Percentiles rank a stretch among this genome's conserved stretches.
These are phyloP conservation scores for Termitomyces sp. DNA, from an alignment of 768 basidiomycete genomes.

Conservation along the genomic window DNA sequence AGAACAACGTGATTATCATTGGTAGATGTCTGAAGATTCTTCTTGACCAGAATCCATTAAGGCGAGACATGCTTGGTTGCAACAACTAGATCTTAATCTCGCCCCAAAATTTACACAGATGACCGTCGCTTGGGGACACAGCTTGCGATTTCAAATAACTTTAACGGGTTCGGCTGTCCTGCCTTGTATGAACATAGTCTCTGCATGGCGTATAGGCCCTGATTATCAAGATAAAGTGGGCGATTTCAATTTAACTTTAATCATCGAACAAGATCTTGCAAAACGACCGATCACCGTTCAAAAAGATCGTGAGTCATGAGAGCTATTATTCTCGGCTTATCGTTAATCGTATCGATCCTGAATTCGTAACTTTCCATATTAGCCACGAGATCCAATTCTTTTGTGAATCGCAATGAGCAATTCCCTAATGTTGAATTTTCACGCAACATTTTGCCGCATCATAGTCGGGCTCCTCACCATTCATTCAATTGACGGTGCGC, in stretches of 20 bases:
- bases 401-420: background rate
- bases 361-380: background rate
- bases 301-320: too few relatives aligned
- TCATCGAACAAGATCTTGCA: too few relatives aligned
- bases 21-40: background rate
- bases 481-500: too few relatives aligned
- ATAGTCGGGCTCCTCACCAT: background rate
- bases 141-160: background rate
- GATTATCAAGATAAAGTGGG: background rate
- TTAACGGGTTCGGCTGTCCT: background rate
- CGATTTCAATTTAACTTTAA: too few relatives aligned
- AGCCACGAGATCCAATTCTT: background rate
- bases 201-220: background rate
- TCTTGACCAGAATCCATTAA: background rate
- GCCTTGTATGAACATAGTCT: background rate
- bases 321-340: background rate
- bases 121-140: background rate
- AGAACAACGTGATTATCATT: background rate
- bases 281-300: too few relatives aligned
- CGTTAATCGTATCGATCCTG: background rate
- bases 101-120: background rate
- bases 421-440: too few relatives aligned
- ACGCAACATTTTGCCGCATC: too few relatives aligned
- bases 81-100: background rate
- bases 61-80: background rate